Evolutionary conservation across 495 filamentous ascomycete species (phyloP).

Genomic region (Aspergillus cavernicola): DNA sequence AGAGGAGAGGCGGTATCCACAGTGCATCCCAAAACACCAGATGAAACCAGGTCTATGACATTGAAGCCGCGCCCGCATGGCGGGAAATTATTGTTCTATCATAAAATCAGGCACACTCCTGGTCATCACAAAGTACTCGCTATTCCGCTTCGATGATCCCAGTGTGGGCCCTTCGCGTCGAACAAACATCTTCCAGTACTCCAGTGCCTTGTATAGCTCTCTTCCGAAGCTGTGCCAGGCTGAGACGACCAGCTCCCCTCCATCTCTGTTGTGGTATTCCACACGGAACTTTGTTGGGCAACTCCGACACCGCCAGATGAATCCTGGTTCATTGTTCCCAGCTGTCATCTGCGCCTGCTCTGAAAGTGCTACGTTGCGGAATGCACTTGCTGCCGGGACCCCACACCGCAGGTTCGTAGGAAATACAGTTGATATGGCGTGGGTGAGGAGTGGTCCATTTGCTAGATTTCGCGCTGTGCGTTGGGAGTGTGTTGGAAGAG

Average conservation of each 20-base stretch:
- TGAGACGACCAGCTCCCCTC: neutral
- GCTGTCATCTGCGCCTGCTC: conserved; percentile 2
- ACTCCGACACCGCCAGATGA: conserved; percentile 4
- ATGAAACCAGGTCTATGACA: too few species aligned
- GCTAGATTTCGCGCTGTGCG: neutral
- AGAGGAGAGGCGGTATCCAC: too few species aligned
- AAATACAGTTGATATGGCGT: neutral
- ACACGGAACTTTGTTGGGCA: conserved; percentile 10
- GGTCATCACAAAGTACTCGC: neutral
- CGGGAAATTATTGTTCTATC: neutral
- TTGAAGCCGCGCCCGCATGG: too few species aligned
- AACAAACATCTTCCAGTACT: conserved; percentile 10
- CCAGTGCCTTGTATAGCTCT: neutral
- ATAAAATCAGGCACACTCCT: conserved; percentile 1
- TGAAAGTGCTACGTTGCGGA: neutral
- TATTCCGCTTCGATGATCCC: conserved; percentile 6
- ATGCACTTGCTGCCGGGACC: neutral
- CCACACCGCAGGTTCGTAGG: neutral
- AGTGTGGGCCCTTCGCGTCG: neutral
- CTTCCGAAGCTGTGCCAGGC: conserved; percentile 9
- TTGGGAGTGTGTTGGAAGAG: neutral
- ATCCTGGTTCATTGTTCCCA: neutral
- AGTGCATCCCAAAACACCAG: too few species aligned
- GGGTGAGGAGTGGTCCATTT: neutral
- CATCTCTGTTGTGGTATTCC: neutral